Evolutionary conservation across 441 rosid species (phyloP).

Genomic region (Bocquillonia castaneifolia): DNA sequence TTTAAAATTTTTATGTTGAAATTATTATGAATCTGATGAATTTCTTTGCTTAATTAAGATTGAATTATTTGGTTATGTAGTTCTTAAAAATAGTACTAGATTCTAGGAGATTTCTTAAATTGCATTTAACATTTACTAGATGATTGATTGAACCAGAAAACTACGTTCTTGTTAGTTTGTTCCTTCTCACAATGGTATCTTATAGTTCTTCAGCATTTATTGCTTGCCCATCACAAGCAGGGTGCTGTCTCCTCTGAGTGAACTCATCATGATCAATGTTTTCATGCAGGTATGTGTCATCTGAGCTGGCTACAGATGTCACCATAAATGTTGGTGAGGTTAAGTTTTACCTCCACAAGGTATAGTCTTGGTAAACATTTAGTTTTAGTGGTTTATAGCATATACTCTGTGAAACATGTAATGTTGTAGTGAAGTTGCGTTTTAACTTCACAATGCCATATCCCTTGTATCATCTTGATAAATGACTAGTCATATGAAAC

Average conservation of each 20-base stretch:
- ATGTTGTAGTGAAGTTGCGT: too few species aligned
- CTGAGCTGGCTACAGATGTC: slow-evolving; percentile 79
- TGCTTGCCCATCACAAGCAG: slow-evolving; percentile 7
- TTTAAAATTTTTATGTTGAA: too few species aligned
- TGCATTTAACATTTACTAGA: neutral
- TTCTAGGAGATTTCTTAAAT: neutral
- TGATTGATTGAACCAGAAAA: neutral
- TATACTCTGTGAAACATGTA: too few species aligned
- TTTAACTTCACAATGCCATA: too few species aligned
- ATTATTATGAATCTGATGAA: too few species aligned
- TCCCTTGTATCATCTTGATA: too few species aligned
- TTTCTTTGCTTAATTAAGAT: too few species aligned
- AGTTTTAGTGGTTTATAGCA: neutral
- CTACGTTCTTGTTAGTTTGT: neutral
- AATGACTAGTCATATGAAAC: too few species aligned
- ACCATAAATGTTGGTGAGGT: slow-evolving; percentile 64
- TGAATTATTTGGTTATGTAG: too few species aligned
- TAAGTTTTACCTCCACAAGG: slow-evolving; percentile 90
- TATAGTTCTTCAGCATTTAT: neutral
- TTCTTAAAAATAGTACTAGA: too few species aligned
- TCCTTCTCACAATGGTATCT: neutral
- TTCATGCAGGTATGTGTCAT: slow-evolving; percentile 56
- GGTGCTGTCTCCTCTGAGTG: slow-evolving; percentile 10
- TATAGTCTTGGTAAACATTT: slow-evolving; percentile 20
- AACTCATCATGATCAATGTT: slow-evolving; percentile 25